phyloP scores from a whole-genome alignment of 2,329 filamentous ascomycete genomes.

The Trematosphaeria pertusa region DNA sequence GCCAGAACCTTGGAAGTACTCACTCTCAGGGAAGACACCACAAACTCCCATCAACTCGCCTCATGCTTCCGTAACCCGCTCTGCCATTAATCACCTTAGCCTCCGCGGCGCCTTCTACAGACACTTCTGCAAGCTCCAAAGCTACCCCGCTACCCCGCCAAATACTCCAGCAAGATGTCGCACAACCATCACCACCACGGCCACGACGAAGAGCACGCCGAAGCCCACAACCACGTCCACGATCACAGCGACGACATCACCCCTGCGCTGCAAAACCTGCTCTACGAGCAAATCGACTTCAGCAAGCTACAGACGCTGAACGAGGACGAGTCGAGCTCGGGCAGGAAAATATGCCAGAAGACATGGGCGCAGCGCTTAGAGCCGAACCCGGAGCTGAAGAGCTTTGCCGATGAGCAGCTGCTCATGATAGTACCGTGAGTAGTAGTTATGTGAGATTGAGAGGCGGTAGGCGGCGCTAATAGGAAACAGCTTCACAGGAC shows the following conservation, averaged over 20 bases:
- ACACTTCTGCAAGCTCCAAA: conserved; percentile 20
- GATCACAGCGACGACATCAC: conserved; percentile 93
- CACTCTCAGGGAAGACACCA: too few relatives aligned
- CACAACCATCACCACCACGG: conserved; percentile 45
- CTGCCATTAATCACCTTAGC: too few relatives aligned
- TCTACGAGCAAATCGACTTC: conserved; percentile 94
- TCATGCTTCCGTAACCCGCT: too few relatives aligned
- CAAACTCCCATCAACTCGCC: too few relatives aligned
- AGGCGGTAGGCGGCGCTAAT: too few relatives aligned
- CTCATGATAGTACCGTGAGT: conserved; percentile 87
- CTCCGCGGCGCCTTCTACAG: too few relatives aligned
- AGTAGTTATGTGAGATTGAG: background rate
- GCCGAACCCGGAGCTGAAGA: conserved; percentile 76
- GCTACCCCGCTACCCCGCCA: conserved; percentile 43
- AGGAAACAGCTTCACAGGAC: conserved; percentile 88
- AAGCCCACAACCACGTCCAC: conserved; percentile 68
- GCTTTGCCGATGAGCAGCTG: conserved; percentile 91
- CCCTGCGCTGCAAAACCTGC: conserved; percentile 85
- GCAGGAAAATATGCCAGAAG: conserved; percentile 82
- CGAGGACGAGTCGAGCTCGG: conserved; percentile 72
- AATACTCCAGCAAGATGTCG: conserved; percentile 30
- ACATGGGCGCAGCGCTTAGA: conserved; percentile 84
- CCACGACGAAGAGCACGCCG: conserved; percentile 58
- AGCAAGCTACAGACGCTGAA: conserved; percentile 85
- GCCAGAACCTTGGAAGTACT: conserved; percentile 6